Evolutionary conservation across 1,284 basidiomycete genomes (phyloP).

Genomic region (Ceratobasidium sp.): DNA sequence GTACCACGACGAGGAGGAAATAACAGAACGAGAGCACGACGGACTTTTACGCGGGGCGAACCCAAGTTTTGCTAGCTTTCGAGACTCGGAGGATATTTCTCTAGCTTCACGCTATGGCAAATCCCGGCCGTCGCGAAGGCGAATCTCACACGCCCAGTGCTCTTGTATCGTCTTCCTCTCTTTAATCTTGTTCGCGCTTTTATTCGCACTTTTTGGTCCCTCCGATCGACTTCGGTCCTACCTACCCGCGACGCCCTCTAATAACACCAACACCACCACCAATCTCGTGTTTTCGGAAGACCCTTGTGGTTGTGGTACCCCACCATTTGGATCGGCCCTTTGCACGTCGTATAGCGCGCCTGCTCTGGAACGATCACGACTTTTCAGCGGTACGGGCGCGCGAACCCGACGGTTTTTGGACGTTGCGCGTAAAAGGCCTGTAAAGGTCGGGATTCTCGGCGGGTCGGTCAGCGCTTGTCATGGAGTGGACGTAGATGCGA

Average conservation of each 20-base stretch:
- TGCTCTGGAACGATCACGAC: constrained; percentile 44
- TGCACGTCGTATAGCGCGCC: constrained; percentile 45
- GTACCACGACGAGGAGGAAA: constrained; percentile 40
- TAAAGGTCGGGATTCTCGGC: constrained; percentile 48
- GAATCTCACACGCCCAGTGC: constrained; percentile 34
- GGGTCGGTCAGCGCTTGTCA: constrained; percentile 49
- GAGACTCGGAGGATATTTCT: neutral
- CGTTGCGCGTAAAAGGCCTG: constrained; percentile 21
- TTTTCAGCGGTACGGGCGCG: constrained; percentile 43
- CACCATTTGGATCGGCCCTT: constrained; percentile 40
- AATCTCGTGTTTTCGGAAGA: constrained; percentile 3
- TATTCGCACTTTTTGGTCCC: constrained; percentile 38
- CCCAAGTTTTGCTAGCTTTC: neutral
- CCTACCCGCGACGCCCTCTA: constrained; percentile 4
- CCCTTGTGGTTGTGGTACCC: constrained; percentile 39
- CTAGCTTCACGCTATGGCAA: neutral
- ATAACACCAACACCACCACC: constrained; percentile 21
- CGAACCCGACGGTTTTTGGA: constrained; percentile 43
- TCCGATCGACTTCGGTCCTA: constrained; percentile 39
- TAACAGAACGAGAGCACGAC: constrained; percentile 25
- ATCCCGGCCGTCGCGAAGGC: constrained; percentile 1
- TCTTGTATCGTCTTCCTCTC: constrained; percentile 38
- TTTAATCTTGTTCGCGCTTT: constrained; percentile 30
- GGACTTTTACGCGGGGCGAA: constrained; percentile 22
- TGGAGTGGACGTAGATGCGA: constrained; percentile 44